Evolutionary conservation across 2,329 filamentous ascomycete genomes (phyloP), one percentile per base, ranked within the genome.

Genomic region (Xylaria digitata): DNA sequence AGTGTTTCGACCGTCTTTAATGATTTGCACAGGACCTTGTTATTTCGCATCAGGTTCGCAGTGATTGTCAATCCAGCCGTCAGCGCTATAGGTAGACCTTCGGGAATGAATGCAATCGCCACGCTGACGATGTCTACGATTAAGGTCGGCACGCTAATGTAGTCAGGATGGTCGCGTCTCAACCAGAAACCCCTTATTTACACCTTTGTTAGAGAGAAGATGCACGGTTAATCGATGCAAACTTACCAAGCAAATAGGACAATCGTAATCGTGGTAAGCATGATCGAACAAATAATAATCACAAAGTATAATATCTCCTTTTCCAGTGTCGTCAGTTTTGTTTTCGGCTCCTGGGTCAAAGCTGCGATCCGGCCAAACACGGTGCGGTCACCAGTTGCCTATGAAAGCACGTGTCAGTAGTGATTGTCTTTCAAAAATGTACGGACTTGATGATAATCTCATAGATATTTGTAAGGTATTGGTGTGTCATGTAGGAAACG

Each of bases 11-110:
- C 90, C 0, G 91, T 93, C 79, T 92, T 92, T 53, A 94, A 82
- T 0, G 89, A 92, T 79, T 94, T 94, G 87, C 91, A 93, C 8
- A 94, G 84, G 49, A 94, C 89, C 75, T 91, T 90, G 77, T 93
- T 90, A 79, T 90, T 89, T 69, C 85, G 85, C 92, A 94, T 93
- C 72, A 92, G 85, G 70, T 90, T 92, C 21, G 92, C 91, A 1
- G 88, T 90, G 66, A 94, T 94, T 0, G 91, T 93, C 70, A 94
- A 82, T 19, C 88, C 90, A 0, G 89, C 87, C 0, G 90, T 90
- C 42, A 92, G 80, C 0, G 90, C 90, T 57, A 93, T 89, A 0
- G 90, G 90, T 0, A 92, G 80, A 6, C 90, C 90, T 78, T 93
- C 91, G 0, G 92, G 91, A 15, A 94, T 92, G 75, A 93, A 93